Conservation (phyloP, 108 stramenopile genomes). For the Nannochloropsis oceanica region DNA sequence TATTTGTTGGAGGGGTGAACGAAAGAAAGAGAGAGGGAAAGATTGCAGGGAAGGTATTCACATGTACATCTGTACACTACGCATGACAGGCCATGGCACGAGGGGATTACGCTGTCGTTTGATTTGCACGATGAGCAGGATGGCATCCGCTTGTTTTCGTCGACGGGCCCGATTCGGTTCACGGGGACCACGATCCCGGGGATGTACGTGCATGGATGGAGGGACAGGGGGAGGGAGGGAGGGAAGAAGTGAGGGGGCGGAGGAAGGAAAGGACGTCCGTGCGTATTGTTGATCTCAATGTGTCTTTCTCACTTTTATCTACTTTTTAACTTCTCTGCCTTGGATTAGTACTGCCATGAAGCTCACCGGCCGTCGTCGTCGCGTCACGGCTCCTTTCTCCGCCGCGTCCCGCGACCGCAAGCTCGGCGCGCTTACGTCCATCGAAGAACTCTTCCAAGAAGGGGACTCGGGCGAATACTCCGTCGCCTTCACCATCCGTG, state of each 20-base stretch:
- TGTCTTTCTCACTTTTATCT: not conserved
- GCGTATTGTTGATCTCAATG: not conserved
- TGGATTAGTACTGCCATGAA: not conserved
- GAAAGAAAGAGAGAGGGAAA: no score
- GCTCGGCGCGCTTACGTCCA: not conserved
- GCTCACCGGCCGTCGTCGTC: not conserved
- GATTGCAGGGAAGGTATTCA: no score
- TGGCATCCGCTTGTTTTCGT: not conserved
- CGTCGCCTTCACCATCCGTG: not conserved
- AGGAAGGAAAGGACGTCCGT: no score
- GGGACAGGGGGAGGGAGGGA: not conserved
- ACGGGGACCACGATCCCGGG: not conserved
- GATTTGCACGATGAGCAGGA: not conserved
- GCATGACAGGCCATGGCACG: not conserved
- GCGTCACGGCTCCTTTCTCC: not conserved
- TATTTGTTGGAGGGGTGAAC: no score
- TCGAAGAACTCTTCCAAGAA: not conserved
- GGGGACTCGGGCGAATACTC: not conserved
- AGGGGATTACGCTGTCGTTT: not conserved
- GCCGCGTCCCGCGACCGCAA: not conserved
- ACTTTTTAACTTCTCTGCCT: not conserved
- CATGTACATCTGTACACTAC: no score
- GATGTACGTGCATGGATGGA: not conserved
- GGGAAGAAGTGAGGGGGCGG: not conserved
- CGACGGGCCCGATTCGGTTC: not conserved